Percentiles rank a stretch among this genome's conserved stretches.
These are phyloP conservation scores for Tulasnella sp. DNA, from an alignment of 768 basidiomycete species.

Conservation along the genomic window DNA sequence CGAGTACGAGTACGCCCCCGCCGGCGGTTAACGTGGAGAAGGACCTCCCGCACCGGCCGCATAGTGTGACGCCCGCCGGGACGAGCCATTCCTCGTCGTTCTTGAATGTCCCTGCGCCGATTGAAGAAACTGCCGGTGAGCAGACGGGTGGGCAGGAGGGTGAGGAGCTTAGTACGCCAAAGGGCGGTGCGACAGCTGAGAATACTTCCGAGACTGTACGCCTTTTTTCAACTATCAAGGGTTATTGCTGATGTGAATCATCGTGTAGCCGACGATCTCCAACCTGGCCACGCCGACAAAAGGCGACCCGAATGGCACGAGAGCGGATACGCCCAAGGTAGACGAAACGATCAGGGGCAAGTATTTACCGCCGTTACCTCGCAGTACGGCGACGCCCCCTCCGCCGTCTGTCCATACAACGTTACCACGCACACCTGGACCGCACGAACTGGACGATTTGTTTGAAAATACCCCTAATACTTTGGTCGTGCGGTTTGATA, in stretches of 20 bases:
- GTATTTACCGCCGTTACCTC: not conserved
- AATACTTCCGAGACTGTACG: no score
- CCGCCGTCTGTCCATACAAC: not conserved
- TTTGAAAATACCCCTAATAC: constrained; percentile 65
- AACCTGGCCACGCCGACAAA: no score
- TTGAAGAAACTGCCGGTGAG: constrained; percentile 27
- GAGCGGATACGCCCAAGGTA: no score
- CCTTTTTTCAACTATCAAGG: no score
- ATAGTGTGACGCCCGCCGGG: constrained; percentile 24
- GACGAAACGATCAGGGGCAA: constrained; percentile 1
- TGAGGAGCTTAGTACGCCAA: not conserved
- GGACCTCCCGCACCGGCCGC: constrained; percentile 26
- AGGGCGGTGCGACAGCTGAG: no score
- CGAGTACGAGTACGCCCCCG: not conserved
- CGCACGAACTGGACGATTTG: constrained; percentile 31
- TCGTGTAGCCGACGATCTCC: no score
- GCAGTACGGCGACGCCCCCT: not conserved
- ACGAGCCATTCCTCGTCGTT: constrained; percentile 49
- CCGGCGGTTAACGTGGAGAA: constrained; percentile 30
- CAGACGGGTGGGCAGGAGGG: not conserved
- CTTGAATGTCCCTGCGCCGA: constrained; percentile 60
- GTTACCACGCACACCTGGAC: not conserved
- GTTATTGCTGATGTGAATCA: no score
- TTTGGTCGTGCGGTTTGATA: constrained; percentile 87
- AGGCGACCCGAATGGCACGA: no score